Percentiles rank a stretch among this genome's conserved stretches.
Conservation (phyloP, 768 basidiomycete species). For the Rhodosporidiobolus odoratus region DNA sequence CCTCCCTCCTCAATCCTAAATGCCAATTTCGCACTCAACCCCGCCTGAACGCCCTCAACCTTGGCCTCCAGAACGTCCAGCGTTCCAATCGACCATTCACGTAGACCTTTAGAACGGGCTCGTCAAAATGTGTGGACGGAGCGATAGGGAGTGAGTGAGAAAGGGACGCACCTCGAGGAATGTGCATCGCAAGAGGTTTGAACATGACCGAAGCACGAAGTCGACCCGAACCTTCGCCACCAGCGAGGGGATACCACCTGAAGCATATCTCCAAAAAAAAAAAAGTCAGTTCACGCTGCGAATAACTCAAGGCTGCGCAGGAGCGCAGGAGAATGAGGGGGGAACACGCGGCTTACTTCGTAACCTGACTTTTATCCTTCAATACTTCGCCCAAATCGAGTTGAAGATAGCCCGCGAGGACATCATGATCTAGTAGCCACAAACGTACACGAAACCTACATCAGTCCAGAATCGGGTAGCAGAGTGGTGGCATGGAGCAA, state of each 20-base stretch:
- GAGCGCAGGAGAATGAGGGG: not conserved
- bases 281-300: not conserved
- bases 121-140: too few species aligned
- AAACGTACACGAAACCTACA: not conserved
- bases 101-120: not conserved
- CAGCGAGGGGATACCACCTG: slow-evolving; percentile 14
- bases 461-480: not conserved
- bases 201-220: slow-evolving; percentile 26
- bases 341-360: not conserved
- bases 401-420: slow-evolving; percentile 19
- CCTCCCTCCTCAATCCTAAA: not conserved
- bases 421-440: slow-evolving; percentile 23
- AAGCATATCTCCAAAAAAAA: too few species aligned
- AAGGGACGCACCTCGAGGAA: not conserved
- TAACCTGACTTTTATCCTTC: slow-evolving; percentile 14
- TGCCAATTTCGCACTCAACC: not conserved
- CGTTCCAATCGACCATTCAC: slow-evolving; percentile 15
- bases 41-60: not conserved
- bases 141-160: not conserved
- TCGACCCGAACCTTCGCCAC: slow-evolving; percentile 23
- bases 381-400: slow-evolving; percentile 15
- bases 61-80: not conserved
- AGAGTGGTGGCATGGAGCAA: too few species aligned
- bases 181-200: slow-evolving; percentile 22
- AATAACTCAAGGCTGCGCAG: not conserved